phyloP scores from a whole-genome alignment of 371 early-diverging fungal species.

The Haplosporangium sp. region DNA sequence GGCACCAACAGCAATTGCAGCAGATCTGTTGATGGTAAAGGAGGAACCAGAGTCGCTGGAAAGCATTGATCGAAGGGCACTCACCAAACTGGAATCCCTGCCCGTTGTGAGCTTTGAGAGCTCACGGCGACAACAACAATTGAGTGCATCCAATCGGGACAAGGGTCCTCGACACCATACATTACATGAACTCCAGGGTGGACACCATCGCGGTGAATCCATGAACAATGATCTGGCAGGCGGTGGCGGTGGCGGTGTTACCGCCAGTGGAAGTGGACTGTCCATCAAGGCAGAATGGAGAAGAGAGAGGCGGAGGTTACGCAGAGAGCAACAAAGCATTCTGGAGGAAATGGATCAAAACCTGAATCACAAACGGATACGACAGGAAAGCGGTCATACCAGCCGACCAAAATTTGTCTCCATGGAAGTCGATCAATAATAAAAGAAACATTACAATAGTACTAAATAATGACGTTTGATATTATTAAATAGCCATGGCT shows the following conservation, averaged over 20 bases:
- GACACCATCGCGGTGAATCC: constrained; percentile 24
- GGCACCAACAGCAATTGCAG: constrained; percentile 3
- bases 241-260: constrained; percentile 3
- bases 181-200: constrained; percentile 18
- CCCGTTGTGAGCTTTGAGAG: constrained; percentile 69
- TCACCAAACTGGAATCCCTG: constrained; percentile 40
- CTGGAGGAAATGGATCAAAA: constrained; percentile 37
- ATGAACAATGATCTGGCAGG: constrained; percentile 4
- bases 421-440: constrained; percentile 40
- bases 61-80: constrained; percentile 18
- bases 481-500: background rate
- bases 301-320: constrained; percentile 37
- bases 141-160: constrained; percentile 21
- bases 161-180: constrained; percentile 6
- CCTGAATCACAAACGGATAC: constrained; percentile 29
- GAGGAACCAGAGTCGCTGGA: constrained; percentile 33
- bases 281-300: constrained; percentile 35
- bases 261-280: background rate
- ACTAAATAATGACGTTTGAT: background rate
- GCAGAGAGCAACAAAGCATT: constrained; percentile 22
- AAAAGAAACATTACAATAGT: constrained; percentile 6
- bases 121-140: constrained; percentile 56
- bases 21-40: constrained; percentile 33
- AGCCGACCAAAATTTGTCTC: constrained; percentile 19
- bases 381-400: constrained; percentile 23